Percentiles rank a stretch among this genome's conserved stretches.
These are phyloP conservation scores for Rhododendron griersonianum DNA, from an alignment of 148 eudicot species.

Conservation along the genomic window DNA sequence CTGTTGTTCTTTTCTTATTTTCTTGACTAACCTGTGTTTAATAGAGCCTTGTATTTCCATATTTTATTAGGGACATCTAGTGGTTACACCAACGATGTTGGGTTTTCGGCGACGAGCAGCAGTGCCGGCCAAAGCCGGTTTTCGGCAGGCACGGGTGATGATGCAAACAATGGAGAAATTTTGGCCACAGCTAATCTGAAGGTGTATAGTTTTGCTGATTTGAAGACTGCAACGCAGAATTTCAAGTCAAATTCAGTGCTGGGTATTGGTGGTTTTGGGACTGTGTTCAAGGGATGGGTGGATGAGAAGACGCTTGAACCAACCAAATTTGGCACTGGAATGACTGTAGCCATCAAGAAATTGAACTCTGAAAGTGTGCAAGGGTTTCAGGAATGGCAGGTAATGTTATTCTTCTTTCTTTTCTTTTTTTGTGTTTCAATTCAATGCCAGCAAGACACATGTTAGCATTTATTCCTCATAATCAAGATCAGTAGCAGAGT, in stretches of 20 bases:
- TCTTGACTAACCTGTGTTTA: background rate
- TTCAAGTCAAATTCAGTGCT: slow-evolving; percentile 46
- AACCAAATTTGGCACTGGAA: slow-evolving; percentile 23
- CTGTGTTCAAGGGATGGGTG: slow-evolving; percentile 60
- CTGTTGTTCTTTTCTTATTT: background rate
- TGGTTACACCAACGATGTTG: slow-evolving; percentile 6
- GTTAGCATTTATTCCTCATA: too few species aligned
- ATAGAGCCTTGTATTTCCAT: background rate
- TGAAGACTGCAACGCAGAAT: slow-evolving; percentile 46
- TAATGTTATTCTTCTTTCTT: background rate
- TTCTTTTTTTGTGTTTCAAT: background rate
- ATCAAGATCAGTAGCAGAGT: background rate
- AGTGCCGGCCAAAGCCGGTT: slow-evolving; percentile 33
- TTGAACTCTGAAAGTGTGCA: slow-evolving; percentile 53
- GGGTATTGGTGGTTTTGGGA: slow-evolving; percentile 68
- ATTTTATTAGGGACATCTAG: slow-evolving; percentile 24
- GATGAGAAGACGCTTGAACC: slow-evolving; percentile 23
- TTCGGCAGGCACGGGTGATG: slow-evolving; percentile 30
- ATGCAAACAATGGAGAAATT: slow-evolving; percentile 18
- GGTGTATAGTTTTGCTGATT: slow-evolving; percentile 39
- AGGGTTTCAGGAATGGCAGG: slow-evolving; percentile 62
- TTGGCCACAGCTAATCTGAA: slow-evolving; percentile 37
- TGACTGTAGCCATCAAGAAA: slow-evolving; percentile 55
- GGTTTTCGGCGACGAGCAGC: slow-evolving; percentile 26
- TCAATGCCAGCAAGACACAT: too few species aligned